Evolutionary conservation across 2,329 filamentous ascomycete genomes (phyloP), one percentile per base, ranked within the genome.

Genomic region (Trichoderma koningiopsis): DNA sequence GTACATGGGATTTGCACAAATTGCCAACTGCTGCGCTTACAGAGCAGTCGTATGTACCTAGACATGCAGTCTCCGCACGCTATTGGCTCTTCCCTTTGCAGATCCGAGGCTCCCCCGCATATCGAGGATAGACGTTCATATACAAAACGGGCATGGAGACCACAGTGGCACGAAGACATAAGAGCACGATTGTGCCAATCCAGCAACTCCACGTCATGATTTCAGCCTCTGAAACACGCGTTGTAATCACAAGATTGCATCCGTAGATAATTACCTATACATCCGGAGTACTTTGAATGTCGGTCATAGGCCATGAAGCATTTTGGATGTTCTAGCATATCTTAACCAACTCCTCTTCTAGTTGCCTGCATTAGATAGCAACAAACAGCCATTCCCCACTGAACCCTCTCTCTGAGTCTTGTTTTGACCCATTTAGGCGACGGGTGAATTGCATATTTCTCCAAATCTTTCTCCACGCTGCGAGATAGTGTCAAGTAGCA

Each of bases 171-270:
- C 31, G 6, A 11, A 33, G 55, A 58, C 55, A 37, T n/a, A 24
- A 31, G 13, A 14, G 24, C 19, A 43, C 27, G 43, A 58, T 65
- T 43, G 49, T 35, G 27, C 62, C 49, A 65, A 65, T 56, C 62
- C 49, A 65, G 49, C 24, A 56, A 56, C n/a, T 65, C 62, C 62
- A 65, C 62, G 61, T 55, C 37, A 55, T 40, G 33, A 10, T 40
- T 55, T 24, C 31, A 31, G 5, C 35, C 47, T 22, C 55, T 43
- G 62, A 16, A 35, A 43, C 49, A 56, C 19, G 10, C 27, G 7
- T 40, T 37, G 19, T 5, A n/a, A 52, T 56, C 62, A 65, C 24
- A 56, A 24, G 35, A 31, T 47, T 63, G 33, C 1, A 24, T 27
- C 4, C 29, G 7, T 33, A 22, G 19, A 24, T 24, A 5, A 14